phyloP scores from a whole-genome alignment of 768 basidiomycete genomes.

The Agaricus sinodeliciosus region DNA sequence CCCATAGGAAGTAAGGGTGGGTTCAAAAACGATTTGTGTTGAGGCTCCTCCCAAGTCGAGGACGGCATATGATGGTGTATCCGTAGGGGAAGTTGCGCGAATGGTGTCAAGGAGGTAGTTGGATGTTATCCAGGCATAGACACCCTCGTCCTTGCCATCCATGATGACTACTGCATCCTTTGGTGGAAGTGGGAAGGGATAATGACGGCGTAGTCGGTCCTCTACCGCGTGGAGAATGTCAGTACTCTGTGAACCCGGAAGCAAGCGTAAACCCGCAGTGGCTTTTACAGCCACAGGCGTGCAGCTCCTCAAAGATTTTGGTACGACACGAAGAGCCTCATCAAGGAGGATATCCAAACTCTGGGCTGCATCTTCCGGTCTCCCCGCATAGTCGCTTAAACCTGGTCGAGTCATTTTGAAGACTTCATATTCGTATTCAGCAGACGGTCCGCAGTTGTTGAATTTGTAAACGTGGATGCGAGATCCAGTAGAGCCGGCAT shows the following conservation, averaged over 20 bases:
- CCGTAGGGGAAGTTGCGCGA: constrained; percentile 39
- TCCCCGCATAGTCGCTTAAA: constrained; percentile 53
- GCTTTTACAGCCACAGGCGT: constrained; percentile 91
- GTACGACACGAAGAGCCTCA: constrained; percentile 75
- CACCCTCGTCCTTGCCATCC: constrained; percentile 95
- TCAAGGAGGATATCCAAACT: constrained; percentile 76
- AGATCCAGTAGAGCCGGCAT: constrained; percentile 96
- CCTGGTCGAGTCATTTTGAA: constrained; percentile 83
- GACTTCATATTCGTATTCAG: constrained; percentile 87
- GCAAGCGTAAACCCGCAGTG: constrained; percentile 76
- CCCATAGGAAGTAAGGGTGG: constrained; percentile 42
- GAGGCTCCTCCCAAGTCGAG: constrained; percentile 96
- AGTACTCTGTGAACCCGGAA: constrained; percentile 54
- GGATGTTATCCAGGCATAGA: constrained; percentile 98
- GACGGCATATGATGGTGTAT: constrained; percentile 67
- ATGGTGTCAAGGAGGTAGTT: constrained; percentile 86
- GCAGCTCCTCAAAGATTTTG: constrained; percentile 57
- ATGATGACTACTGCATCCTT: constrained; percentile 76
- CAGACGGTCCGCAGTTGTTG: constrained; percentile 75
- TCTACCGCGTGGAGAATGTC: constrained; percentile 76
- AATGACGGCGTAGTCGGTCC: constrained; percentile 45
- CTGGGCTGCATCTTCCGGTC: constrained; percentile 66
- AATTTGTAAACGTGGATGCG: constrained; percentile 99
- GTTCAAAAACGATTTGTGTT: constrained; percentile 97
- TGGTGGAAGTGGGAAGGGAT: constrained; percentile 54